Evolutionary conservation across 352 stramenopile species (phyloP), one percentile per base, ranked within the genome.

Genomic region (Hyaloperonospora arabidopsidis): DNA sequence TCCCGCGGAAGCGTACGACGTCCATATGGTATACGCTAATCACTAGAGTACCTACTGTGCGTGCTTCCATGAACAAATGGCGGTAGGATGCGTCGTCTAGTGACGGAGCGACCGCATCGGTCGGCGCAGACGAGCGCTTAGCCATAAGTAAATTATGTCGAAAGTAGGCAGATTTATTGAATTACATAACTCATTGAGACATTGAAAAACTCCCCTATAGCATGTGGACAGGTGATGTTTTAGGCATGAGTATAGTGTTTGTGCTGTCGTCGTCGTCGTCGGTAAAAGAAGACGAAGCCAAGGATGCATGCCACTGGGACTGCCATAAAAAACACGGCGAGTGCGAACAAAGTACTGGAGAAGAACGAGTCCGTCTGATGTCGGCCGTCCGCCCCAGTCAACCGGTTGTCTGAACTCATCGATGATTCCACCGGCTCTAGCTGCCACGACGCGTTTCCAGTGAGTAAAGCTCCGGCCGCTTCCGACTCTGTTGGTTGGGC

Each of bases 21-120:
- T 5, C 12, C 4, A 11, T 5, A 41, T 18, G 5, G 35, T 18
- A 41, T 18, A 5, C 35, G 35, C 4, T 5, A 5, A 15, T 41
- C 2, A 5, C 5, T 5, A 15, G 5, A 54, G 23, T 4, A 49
- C 51, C 15, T 14, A 77, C 70, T 54, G 71, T 80, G 48, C 67
- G 65, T 32, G 70, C 60, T 47, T 80, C 62, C 8, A 65, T 59
- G 15, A 76, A 59, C 23, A 79, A 32, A 39, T 63, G 46, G 39
- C 60, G 64, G 56, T 54, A 71, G 1, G 57, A 56, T 10, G 63
- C 34, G n/a, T 60, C 58, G 35, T 61, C 58, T 38, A 67, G 44
- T 46, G 52, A 58, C 22, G 64, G 36, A 41, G 53, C 22, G 46
- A 59, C 46, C 35, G 50, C 54, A 8, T 32, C 25, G 25, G 25